Conservation (phyloP, 345 rosid genomes). For the Ceriops decandra region DNA sequence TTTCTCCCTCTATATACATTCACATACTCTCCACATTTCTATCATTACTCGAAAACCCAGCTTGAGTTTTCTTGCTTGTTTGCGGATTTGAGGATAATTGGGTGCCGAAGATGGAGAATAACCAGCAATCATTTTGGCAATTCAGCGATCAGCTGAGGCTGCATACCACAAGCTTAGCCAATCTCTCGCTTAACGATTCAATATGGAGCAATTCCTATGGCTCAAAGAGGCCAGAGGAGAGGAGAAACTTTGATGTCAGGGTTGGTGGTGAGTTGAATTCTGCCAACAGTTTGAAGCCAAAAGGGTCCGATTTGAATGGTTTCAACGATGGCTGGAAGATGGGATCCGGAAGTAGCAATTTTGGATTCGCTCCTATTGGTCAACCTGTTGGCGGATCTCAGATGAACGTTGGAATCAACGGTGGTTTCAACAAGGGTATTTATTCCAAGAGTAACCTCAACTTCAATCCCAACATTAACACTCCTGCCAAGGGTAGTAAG, state of each 20-base stretch:
- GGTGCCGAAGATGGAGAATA: conserved; percentile 54
- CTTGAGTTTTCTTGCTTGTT: conserved; percentile 8
- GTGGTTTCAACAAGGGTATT: conserved; percentile 79
- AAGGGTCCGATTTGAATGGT: conserved; percentile 41
- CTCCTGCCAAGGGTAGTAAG: conserved; percentile 43
- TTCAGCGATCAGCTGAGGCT: conserved; percentile 92
- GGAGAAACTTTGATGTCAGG: conserved; percentile 69
- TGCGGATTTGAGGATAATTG: background rate
- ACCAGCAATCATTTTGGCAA: conserved; percentile 89
- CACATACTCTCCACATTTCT: background rate
- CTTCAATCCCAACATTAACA: conserved; percentile 33
- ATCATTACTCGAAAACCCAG: conserved; percentile 4
- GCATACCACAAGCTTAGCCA: conserved; percentile 60
- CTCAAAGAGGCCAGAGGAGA: conserved; percentile 57
- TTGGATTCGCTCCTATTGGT: conserved; percentile 33
- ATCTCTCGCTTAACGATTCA: conserved; percentile 76
- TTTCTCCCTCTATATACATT: background rate
- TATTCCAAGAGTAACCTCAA: conserved; percentile 39
- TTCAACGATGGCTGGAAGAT: conserved; percentile 30
- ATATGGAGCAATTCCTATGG: conserved; percentile 71
- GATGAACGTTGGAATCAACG: conserved; percentile 47
- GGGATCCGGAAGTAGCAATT: conserved; percentile 18
- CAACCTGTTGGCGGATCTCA: conserved; percentile 23
- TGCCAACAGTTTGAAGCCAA: conserved; percentile 7
- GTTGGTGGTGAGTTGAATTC: conserved; percentile 43